Base-by-base conservation (phyloP, 78 protist species). In the Dictyostelium purpureum region DNA sequence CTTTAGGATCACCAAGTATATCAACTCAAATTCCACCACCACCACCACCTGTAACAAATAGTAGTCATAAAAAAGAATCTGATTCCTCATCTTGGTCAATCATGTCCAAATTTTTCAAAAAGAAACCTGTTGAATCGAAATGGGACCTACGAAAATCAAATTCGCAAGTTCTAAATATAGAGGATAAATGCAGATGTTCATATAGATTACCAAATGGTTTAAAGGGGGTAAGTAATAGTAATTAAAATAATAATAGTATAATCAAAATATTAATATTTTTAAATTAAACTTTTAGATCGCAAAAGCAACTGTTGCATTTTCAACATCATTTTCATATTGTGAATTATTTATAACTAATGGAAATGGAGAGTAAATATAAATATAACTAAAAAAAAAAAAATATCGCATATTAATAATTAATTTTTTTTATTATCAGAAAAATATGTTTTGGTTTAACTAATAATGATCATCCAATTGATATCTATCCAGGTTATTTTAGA, bases 81-180 rank as follows among this genome's bases (percentile, higher is more conserved):
- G 63, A 67, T 14, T 81, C 82, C 4, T 74, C 88, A 21, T 61
- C 75, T n/a, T 65, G 77, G 69, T 51, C 69, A 6, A 75, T 61
- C 21, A 81, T 81, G 89, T 83, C 52, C 26, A 83, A 83, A 71
- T 70, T 51, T 12, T 56, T 83, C 10, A 69, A 70, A 42, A 83
- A 83, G 47, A 83, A 71, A 26, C 19, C 38, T 4, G 65, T 57
- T 28, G 88, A 65, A 19, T 43, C 45, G 11, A 71, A 59, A 38
- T 83, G 90, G 90, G 90, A 83, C 57, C 49, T 71, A 40, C 69
- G 56, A 56, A 83, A 57, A 43, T 61, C 90, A 67, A 83, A 83
- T 57, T 83, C 90, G 31, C 79, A 42, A 10, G 43, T 59, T 40
- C 26, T 83, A 37, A 83, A 71, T 24, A 54, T 83, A 26, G 90